Evolutionary conservation across 2,329 filamentous ascomycete genomes (phyloP).

Genomic region (Cladosporium sphaerospermum): DNA sequence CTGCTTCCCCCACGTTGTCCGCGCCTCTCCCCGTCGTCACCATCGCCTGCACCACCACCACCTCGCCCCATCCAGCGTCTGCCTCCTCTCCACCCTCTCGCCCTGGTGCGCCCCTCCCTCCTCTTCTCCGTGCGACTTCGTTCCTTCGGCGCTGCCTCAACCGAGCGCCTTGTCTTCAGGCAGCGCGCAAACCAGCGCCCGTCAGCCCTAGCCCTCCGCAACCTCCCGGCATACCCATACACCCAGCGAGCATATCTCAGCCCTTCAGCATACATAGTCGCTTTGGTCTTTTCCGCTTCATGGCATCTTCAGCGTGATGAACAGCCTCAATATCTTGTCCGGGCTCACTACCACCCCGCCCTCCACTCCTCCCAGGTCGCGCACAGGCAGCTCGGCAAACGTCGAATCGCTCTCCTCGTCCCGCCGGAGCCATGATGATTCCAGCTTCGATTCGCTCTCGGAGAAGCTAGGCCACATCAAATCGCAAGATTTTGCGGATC

Average conservation of each 20-base stretch:
- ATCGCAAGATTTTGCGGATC: slow-evolving; percentile 16
- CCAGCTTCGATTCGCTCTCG: slow-evolving; percentile 17
- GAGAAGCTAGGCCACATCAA: slow-evolving; percentile 19
- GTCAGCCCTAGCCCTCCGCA: slow-evolving; percentile 3
- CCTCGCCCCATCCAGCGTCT: too few relatives aligned
- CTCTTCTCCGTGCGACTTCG: neutral
- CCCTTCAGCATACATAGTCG: neutral
- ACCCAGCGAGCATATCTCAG: neutral
- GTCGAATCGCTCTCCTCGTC: slow-evolving; percentile 12
- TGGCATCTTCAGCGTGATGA: slow-evolving; percentile 65
- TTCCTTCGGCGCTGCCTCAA: neutral
- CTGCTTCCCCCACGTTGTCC: neutral
- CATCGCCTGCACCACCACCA: neutral
- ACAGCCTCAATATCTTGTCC: slow-evolving; percentile 92
- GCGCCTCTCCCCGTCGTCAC: neutral
- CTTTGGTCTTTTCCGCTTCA: slow-evolving; percentile 27
- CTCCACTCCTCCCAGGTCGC: slow-evolving; percentile 36
- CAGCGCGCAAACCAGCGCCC: neutral
- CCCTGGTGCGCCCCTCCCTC: neutral
- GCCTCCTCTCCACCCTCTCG: neutral
- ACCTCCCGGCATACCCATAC: neutral
- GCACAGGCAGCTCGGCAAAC: slow-evolving; percentile 28
- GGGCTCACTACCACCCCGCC: slow-evolving; percentile 57
- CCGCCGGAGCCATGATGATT: slow-evolving; percentile 10
- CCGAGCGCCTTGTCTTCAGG: neutral